A percentile compares a stretch with the other conserved stretches of the same genome.
Conservation (phyloP, 169 alveolate species). For the Perkinsus marinus region DNA sequence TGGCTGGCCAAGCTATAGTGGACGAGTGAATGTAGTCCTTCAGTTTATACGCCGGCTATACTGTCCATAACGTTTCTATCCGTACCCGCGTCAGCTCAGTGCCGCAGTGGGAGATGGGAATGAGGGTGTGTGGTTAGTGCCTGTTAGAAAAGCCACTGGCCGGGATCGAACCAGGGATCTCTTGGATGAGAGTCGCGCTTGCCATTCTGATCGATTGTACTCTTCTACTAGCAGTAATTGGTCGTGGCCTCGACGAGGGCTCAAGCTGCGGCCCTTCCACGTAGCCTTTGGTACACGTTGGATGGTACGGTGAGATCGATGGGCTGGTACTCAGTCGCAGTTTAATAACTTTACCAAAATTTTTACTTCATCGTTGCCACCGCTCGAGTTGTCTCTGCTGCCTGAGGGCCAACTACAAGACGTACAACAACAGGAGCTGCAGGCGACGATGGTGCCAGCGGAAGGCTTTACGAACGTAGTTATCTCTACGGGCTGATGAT, state of each 20-base stretch:
- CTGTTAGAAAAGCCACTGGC: not conserved
- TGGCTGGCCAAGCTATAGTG: not conserved
- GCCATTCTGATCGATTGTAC: not conserved
- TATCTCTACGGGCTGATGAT: no score
- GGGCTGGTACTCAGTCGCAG: not conserved
- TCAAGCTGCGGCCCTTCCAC: no score
- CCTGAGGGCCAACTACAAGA: not conserved
- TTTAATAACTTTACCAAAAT: not conserved
- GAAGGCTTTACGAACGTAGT: not conserved
- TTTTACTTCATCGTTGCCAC: not conserved
- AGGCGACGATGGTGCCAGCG: not conserved
- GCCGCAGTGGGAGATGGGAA: not conserved
- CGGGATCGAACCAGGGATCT: not conserved
- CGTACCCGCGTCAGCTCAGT: not conserved
- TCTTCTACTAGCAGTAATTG: not conserved
- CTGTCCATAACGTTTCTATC: not conserved
- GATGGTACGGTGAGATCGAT: no score
- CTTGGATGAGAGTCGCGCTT: not conserved
- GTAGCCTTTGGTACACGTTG: no score
- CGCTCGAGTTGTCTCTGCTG: not conserved
- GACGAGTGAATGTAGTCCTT: not conserved
- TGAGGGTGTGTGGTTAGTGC: no score
- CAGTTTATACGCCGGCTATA: not conserved
- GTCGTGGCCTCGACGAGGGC: not conserved
- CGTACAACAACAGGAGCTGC: not conserved